Conservation (phyloP, 2,329 filamentous ascomycete species). For the Fragosphaeria purpurea region DNA sequence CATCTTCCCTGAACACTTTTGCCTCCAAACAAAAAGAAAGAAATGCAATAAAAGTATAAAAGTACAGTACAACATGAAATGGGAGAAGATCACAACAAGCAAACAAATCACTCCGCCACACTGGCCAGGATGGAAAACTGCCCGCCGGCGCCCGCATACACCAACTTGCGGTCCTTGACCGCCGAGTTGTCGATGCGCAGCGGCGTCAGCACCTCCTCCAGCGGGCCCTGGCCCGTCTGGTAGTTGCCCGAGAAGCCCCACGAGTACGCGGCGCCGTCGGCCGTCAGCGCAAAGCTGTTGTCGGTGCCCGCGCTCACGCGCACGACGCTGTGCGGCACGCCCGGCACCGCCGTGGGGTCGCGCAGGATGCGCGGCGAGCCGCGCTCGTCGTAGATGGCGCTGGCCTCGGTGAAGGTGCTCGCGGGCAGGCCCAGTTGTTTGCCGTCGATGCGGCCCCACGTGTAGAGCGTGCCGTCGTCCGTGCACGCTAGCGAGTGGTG, state of each 20-base stretch:
- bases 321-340: conserved; percentile 41
- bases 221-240: conserved; percentile 66
- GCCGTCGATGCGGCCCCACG: conserved; percentile 51
- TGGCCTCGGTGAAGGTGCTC: conserved; percentile 43
- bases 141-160: conserved; percentile 76
- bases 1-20: no score
- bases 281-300: conserved; percentile 61
- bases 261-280: conserved; percentile 59
- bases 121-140: conserved; percentile 64
- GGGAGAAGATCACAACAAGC: neutral
- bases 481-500: conserved; percentile 66
- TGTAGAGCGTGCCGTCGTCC: conserved; percentile 44
- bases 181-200: conserved; percentile 79
- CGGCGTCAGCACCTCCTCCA: conserved; percentile 70
- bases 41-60: no score
- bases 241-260: conserved; percentile 78
- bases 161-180: conserved; percentile 61
- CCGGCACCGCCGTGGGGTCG: conserved; percentile 51
- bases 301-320: conserved; percentile 57
- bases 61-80: no score
- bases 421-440: conserved; percentile 48
- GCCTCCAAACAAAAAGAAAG: no score
- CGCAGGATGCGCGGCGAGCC: conserved; percentile 62
- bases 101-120: conserved; percentile 17
- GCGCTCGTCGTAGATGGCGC: conserved; percentile 54